Conservation (phyloP, 2,329 filamentous ascomycete genomes). For the Cladosporium colombiae region DNA sequence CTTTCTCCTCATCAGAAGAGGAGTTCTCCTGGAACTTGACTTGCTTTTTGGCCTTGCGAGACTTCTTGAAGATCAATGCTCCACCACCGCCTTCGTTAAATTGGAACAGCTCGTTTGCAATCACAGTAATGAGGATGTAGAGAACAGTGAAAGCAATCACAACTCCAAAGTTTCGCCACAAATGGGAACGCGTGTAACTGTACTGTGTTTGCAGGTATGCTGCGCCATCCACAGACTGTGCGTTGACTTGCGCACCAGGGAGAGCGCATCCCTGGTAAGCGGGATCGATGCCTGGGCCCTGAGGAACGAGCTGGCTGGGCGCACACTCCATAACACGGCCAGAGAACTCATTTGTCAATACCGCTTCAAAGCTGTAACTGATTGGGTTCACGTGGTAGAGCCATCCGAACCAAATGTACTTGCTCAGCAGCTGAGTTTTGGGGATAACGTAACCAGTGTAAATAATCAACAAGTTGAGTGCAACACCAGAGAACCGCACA, state of each 20-base stretch:
- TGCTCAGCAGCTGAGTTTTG: conserved; percentile 58
- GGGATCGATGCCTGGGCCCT: conserved; percentile 57
- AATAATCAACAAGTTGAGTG: conserved; percentile 62
- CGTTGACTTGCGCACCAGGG: conserved; percentile 57
- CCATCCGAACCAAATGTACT: conserved; percentile 69
- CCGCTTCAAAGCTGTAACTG: conserved; percentile 65
- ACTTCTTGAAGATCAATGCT: conserved; percentile 70
- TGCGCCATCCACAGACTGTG: conserved; percentile 53
- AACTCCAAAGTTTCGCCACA: conserved; percentile 76
- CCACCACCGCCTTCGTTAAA: conserved; percentile 66
- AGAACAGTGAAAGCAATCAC: conserved; percentile 73
- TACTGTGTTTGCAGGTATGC: conserved; percentile 58
- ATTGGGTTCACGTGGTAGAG: conserved; percentile 54
- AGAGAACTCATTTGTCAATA: conserved; percentile 67
- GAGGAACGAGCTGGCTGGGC: conserved; percentile 60
- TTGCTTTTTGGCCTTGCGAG: conserved; percentile 62
- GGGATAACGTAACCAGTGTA: conserved; percentile 70
- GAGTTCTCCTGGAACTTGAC: conserved; percentile 47
- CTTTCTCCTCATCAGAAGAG: conserved; percentile 61
- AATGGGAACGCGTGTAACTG: conserved; percentile 57
- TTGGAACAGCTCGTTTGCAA: conserved; percentile 68
- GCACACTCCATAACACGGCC: conserved; percentile 60
- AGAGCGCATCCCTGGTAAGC: conserved; percentile 64
- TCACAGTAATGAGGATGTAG: conserved; percentile 70
- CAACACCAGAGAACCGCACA: conserved; percentile 64